Base-by-base conservation (phyloP, 2,329 filamentous ascomycete genomes). In the Botrytis squamosa region DNA sequence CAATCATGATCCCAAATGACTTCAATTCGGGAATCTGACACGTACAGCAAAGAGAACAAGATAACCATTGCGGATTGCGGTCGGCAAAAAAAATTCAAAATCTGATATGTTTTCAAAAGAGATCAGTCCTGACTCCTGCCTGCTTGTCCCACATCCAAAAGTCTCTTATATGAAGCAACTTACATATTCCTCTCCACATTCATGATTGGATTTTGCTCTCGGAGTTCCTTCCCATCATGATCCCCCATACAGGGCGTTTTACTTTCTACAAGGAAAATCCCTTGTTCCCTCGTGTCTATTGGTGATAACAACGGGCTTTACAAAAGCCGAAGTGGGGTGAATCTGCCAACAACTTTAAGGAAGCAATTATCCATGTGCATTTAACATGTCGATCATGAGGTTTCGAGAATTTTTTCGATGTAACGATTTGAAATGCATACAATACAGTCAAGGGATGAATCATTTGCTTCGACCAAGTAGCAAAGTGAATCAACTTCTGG, bases 201-300 rank as follows among this genome's bases (percentile, higher is more conserved):
- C 44, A 67, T 49, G 29, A 52, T 67, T 67, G 44, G 44, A 52
- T 12, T 22, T 25, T 38, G 12, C 44, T 29, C 7, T 49, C 33
- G 29, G 64, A 66, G 29, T 67, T 65, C 2, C 44, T 67, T 67
- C 33, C 29, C 44, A n/a, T 33, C 22, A 25, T 20, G 9, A 63
- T 63, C 36, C 38, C 59, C 60, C 38, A 40, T 40, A 63, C 36
- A 63, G 33, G 25, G 36, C 36, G 40, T n/a, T 25, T 63, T 63
- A 63, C 25, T 63, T 63, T 63, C 38, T 18, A 63, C 36, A 42
- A 22, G 60, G 60, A 6, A 63, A 63, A 42, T n/a, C 8, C 64
- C 64, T 5, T 67, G 64, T 38, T 52, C 8, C 33, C 44, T 25
- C 64, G 25, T 67, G 64, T 67, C 64, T 36, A 66, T 66, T 66